phyloP scores from a whole-genome alignment of 371 early-diverging fungal species.

The Coemansia sp. region DNA sequence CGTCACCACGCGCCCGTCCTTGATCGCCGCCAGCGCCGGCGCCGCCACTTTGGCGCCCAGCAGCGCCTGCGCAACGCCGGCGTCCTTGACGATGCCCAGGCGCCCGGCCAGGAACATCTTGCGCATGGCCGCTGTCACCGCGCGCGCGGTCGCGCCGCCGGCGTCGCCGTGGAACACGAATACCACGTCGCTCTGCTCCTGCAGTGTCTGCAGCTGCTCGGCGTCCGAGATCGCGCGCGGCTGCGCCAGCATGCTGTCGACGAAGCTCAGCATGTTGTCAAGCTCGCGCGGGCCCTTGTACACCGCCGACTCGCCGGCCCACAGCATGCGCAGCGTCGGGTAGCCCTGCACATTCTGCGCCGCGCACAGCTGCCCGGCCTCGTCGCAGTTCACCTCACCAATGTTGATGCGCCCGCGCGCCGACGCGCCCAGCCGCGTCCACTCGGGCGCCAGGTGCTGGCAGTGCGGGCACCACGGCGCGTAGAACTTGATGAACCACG shows the following conservation, averaged over 20 bases:
- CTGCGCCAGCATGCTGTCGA: slow-evolving; percentile 48
- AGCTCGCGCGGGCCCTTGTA: slow-evolving; percentile 61
- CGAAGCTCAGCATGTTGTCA: slow-evolving; percentile 56
- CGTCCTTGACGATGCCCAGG: slow-evolving; percentile 23
- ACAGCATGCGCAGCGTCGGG: slow-evolving; percentile 77
- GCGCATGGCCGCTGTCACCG: slow-evolving; percentile 31
- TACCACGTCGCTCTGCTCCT: slow-evolving; percentile 26
- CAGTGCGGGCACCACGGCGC: slow-evolving; percentile 92
- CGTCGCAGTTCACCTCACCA: slow-evolving; percentile 81
- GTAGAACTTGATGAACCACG: slow-evolving; percentile 75
- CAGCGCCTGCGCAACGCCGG: slow-evolving; percentile 17
- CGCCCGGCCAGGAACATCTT: slow-evolving; percentile 46
- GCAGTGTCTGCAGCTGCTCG: slow-evolving; percentile 24
- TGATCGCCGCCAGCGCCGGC: slow-evolving; percentile 53
- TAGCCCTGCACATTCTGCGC: slow-evolving; percentile 69
- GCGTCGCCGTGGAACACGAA: slow-evolving; percentile 35
- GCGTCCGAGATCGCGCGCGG: slow-evolving; percentile 20
- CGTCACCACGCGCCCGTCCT: slow-evolving; percentile 47
- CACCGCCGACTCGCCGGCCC: slow-evolving; percentile 54
- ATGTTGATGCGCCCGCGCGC: slow-evolving; percentile 73
- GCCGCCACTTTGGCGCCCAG: neutral
- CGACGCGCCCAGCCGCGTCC: slow-evolving; percentile 65
- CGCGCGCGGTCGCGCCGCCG: slow-evolving; percentile 19
- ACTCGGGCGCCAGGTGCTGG: slow-evolving; percentile 74
- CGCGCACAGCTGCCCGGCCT: slow-evolving; percentile 57